Base-by-base conservation (phyloP, 345 rosid species). In the Cardiospermum halicacabum region DNA sequence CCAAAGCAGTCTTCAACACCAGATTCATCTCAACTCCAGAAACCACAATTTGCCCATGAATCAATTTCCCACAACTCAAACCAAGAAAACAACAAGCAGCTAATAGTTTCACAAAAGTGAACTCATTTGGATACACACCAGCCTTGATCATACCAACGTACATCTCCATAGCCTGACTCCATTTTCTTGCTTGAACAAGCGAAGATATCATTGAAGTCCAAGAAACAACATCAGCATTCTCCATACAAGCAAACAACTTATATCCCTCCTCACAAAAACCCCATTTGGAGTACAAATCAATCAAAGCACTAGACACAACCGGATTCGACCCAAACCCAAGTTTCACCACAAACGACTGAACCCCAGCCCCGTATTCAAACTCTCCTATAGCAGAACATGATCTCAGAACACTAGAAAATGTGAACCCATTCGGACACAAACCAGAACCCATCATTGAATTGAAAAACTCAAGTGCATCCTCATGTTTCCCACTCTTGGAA, bases 191-290 rank as follows among this genome's bases (percentile, higher is more conserved):
- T 71, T 72, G 79, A 57, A 79, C 75, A 24, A 72, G 66, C 15
- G 85, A 82, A 68, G 89, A 76, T 49, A 90, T 84, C 85, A 87
- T 75, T 43, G 73, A 65, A 3, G 94, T 85, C 96, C 92, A 85
- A n/a, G 83, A 74, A 72, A 87, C 74, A 5, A 73, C 69, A 68
- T 90, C 94, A 3, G 68, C 51, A 65, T 71, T 78, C 15, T 69
- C 79, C 66, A 77, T 64, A 22, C 56, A 64, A 40, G 58, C 27
- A 72, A 87, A 88, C 27, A 83, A 28, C 55, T 72, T 73, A 61
- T 50, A 62, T 28, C 84, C 82, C 43, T 85, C 90, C 63, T 73
- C 76, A 42, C 45, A 39, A 26, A 25, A 50, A 62, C 70, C 80
- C 31, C 75, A 77, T 72, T 80, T 84, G 43, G 88, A 84, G 71